Base-by-base conservation (phyloP, 495 filamentous ascomycete genomes). In the Xylaria intraflava region DNA sequence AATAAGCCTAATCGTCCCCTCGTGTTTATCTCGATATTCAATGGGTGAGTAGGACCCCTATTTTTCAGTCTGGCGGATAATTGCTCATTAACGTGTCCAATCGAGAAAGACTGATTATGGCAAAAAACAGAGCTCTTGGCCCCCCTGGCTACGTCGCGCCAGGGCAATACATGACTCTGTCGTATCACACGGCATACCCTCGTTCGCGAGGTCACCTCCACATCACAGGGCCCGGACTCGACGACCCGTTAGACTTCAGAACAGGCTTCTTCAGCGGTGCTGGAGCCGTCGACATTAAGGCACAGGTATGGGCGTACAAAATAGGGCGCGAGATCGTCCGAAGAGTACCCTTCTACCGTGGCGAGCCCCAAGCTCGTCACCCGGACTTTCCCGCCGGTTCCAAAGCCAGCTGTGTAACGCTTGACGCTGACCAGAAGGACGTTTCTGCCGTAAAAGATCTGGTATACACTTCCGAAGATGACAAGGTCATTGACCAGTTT, bases 161-260 rank as follows among this genome's bases (percentile, higher is more conserved):
- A 9, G 71, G 61, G 0, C 72, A 77, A 30, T 76, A 72, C 55
- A 36, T 71, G 23, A 59, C 67, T 1, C 41, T 69, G 0, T 65
- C 52, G 17, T 52, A 57, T 10, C 81, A 67, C 56, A 73, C 73
- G 4, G 61, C 66, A 20, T 80, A 83, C 58, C 79, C 81, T 8
- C 75, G 73, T 49, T 80, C 79, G 6, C 78, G 80, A 1, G 81
- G 81, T 3, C 66, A 70, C 46, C 63, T 83, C 23, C 81, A 83
- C 59, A 79, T 84, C 58, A 79, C 70, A 10, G 61, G 66, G 2
- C 63, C 73, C 11, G 57, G 64, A 6, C 52, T 67, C 12, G 29
- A 56, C 30, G 65, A 65, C 14, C 62, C 65, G 1, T 55, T 67
- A 9, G 65, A 73, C 44, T 77, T 80, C 51, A 57, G 71, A 27